Conservation (phyloP, 78 protist genomes). For the Capsaspora owczarzaki region DNA sequence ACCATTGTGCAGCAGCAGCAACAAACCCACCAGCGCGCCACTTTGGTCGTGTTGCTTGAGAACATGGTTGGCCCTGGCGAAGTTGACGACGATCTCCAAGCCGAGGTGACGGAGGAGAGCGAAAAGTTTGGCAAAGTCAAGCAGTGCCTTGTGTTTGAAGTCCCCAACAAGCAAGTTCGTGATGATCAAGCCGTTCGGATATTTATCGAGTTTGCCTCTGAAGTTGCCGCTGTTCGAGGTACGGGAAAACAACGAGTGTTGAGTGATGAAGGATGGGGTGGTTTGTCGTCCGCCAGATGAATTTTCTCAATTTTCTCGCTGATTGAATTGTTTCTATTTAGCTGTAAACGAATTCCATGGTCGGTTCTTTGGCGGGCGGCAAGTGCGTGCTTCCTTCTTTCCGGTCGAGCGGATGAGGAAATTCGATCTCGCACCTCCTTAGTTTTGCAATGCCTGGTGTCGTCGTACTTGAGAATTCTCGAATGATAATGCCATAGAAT, state of each 20-base stretch:
- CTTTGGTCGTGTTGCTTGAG: not conserved
- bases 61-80: constrained; percentile 36
- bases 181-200: constrained; percentile 16
- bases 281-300: no score
- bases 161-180: not conserved
- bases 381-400: constrained; percentile 10
- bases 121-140: not conserved
- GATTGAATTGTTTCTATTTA: not conserved
- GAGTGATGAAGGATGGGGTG: no score
- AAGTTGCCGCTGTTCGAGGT: constrained; percentile 3
- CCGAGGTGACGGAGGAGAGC: constrained; percentile 24
- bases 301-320: no score
- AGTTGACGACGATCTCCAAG: constrained; percentile 21
- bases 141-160: not conserved
- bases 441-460: no score
- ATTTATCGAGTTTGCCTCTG: not conserved
- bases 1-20: not conserved
- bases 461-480: not conserved
- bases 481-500: not conserved
- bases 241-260: no score
- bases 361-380: constrained; percentile 24
- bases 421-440: not conserved
- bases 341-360: constrained; percentile 3
- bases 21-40: not conserved
- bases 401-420: not conserved